Evolutionary conservation across 352 stramenopile genomes (phyloP), one percentile per base, ranked within the genome.

Genomic region (Pythium myriotylum): DNA sequence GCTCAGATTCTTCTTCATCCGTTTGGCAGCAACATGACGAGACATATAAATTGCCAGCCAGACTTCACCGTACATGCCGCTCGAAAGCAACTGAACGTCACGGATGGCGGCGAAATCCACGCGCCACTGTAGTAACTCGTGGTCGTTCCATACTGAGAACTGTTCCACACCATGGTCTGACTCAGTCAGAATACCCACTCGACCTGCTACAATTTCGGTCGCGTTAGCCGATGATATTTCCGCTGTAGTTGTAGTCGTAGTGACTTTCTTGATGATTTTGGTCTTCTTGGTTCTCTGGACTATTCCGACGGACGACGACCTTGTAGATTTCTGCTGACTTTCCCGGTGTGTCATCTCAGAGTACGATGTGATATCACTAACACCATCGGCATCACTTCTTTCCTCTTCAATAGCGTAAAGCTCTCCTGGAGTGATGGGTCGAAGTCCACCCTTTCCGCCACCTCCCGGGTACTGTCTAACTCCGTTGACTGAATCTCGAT

Each of bases 81-180:
- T 56, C 8, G 59, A 43, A 12, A 67, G n/a, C n/a, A 52, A 23
- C 26, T 60, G 50, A 32, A 53, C 46, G 16, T 67, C 59, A 3
- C 54, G 50, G 27, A 77, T 62, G 17, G 59, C 54, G 2, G 55
- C 39, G 0, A 40, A 65, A 22, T 91, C 75, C 26, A 91, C 71
- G 0, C 73, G 53, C 67, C 74, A 86, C 5, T 62, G 57, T 8
- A 72, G 61, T 13, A 91, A 51, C 22, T 84, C 77, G 53, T 84
- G 59, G 54, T 91, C 79, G 41, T 88, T 79, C 73, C 73, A 86
- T 41, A 87, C 64, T 4, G 42, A 61, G 13, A 35, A 51, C 22
- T 20, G 35, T n/a, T 37, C n/a, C 3, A 3, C 26, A 27, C 16
- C 41, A 12, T 23, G 22, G 2, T 14, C 41, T 20, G 41, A 48